A percentile compares a stretch with the other conserved stretches of the same genome.
Conservation (phyloP, 2,329 filamentous ascomycete genomes). For the Penicillium sclerotigenum region DNA sequence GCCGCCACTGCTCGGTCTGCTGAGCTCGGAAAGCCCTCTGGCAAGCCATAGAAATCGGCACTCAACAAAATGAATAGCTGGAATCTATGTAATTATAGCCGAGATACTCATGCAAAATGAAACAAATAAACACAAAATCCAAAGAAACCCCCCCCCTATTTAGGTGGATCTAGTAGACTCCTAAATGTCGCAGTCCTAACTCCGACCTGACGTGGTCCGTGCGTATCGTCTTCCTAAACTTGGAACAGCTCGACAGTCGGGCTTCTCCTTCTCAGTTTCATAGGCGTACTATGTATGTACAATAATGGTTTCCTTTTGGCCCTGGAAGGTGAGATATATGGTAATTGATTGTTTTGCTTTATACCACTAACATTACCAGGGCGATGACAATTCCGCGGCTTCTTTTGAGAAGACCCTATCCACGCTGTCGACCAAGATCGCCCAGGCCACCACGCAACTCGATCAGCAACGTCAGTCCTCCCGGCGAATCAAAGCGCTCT, state of each 20-base stretch:
- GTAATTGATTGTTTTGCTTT: not conserved
- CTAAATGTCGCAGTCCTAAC: not conserved
- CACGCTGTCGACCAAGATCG: constrained; percentile 76
- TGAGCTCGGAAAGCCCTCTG: constrained; percentile 27
- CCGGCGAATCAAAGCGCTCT: constrained; percentile 76
- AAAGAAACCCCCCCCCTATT: not conserved
- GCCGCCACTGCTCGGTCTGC: constrained; percentile 32
- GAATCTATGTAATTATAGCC: not conserved
- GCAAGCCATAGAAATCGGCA: not conserved
- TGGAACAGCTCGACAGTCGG: not conserved
- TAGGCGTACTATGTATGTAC: not conserved
- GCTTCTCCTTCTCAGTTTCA: not conserved
- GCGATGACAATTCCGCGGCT: constrained; percentile 75
- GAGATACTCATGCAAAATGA: not conserved
- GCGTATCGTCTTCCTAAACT: not conserved
- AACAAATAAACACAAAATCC: not conserved
- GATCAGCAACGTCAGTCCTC: constrained; percentile 69
- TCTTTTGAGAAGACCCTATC: constrained; percentile 91
- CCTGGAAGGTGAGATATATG: constrained; percentile 64
- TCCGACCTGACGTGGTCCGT: constrained; percentile 1
- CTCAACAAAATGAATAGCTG: not conserved
- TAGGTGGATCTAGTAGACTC: not conserved
- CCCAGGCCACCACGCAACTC: constrained; percentile 67
- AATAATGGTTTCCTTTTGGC: constrained; percentile 78
- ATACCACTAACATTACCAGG: constrained; percentile 39